Conservation (phyloP, 768 basidiomycete species). For the Lentinula sp. region DNA sequence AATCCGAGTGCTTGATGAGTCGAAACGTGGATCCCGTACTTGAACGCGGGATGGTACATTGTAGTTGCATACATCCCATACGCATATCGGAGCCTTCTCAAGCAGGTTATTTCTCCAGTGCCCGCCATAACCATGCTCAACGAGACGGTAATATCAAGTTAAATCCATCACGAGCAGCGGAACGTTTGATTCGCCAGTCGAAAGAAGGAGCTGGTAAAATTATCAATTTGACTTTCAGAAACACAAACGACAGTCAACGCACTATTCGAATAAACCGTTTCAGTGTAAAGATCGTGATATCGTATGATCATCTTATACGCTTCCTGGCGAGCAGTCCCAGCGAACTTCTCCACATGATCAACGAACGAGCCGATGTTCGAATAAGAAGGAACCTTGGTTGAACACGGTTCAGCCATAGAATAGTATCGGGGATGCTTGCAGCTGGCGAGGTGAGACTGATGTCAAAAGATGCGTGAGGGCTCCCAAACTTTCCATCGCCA, state of each 20-base stretch:
- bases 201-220: constrained; percentile 58
- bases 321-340: constrained; percentile 87
- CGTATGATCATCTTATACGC: constrained; percentile 80
- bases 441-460: constrained; percentile 89
- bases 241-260: constrained; percentile 17
- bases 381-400: constrained; percentile 85
- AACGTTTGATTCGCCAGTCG: constrained; percentile 84
- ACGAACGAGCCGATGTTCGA: constrained; percentile 65
- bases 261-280: constrained; percentile 66
- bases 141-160: constrained; percentile 83
- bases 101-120: constrained; percentile 87
- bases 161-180: constrained; percentile 81
- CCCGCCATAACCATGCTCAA: constrained; percentile 96
- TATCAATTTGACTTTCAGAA: not conserved
- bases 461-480: constrained; percentile 55
- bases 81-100: constrained; percentile 80
- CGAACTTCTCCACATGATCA: constrained; percentile 97
- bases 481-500: constrained; percentile 50
- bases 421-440: constrained; percentile 80
- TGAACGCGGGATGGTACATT: constrained; percentile 57
- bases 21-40: constrained; percentile 87
- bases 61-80: constrained; percentile 79
- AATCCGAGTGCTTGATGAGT: constrained; percentile 88
- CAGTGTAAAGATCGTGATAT: constrained; percentile 76
- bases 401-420: constrained; percentile 73